Evolutionary conservation across 768 basidiomycete genomes (phyloP).

Genomic region (Hemileccinum rubropunctum): DNA sequence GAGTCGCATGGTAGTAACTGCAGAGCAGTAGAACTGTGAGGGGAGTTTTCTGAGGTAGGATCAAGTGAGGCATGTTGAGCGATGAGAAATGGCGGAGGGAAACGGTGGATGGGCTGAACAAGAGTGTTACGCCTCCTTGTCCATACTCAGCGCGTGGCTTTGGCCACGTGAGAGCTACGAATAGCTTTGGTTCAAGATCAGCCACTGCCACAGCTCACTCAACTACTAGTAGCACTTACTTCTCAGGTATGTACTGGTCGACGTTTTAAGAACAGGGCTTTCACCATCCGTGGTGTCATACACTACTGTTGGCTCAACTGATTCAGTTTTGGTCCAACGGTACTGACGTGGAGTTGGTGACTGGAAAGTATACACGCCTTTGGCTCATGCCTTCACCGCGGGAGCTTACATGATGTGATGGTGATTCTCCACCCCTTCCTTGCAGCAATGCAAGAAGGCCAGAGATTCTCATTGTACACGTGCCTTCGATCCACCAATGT

Average conservation of each 20-base stretch:
- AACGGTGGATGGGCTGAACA: constrained; percentile 32
- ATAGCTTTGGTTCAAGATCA: constrained; percentile 20
- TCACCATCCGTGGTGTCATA: not conserved
- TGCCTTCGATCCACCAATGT: constrained; percentile 5
- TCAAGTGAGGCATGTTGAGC: constrained; percentile 15
- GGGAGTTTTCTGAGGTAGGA: constrained; percentile 9
- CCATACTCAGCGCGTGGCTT: constrained; percentile 30
- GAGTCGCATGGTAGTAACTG: not conserved
- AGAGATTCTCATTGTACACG: constrained; percentile 21
- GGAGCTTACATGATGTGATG: constrained; percentile 15
- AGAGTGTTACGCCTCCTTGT: constrained; percentile 31
- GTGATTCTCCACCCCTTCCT: constrained; percentile 29
- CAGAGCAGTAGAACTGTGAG: not conserved
- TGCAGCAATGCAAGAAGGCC: constrained; percentile 17
- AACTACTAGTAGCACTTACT: not conserved
- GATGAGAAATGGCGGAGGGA: constrained; percentile 30
- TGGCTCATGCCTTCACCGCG: constrained; percentile 17
- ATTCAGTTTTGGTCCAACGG: not conserved
- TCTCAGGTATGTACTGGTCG: too few species aligned
- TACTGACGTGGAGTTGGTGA: not conserved
- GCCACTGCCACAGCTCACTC: constrained; percentile 11
- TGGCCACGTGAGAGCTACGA: constrained; percentile 29
- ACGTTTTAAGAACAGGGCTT: not conserved
- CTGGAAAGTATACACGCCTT: constrained; percentile 15
- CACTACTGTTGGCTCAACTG: not conserved